phyloP scores from a whole-genome alignment of 345 rosid genomes.

The Adansonia digitata region DNA sequence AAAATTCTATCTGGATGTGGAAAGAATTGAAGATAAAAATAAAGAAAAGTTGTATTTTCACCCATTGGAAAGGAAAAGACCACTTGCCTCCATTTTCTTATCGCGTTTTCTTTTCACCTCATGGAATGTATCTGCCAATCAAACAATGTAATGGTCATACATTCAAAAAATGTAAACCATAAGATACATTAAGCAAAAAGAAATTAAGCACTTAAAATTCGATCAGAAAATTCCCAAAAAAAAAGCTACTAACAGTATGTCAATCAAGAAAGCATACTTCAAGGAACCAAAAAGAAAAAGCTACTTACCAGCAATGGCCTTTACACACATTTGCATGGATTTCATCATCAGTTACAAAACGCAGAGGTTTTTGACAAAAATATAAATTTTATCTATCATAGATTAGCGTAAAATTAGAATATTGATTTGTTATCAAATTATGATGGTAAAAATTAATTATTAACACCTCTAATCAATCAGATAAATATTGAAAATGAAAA shows the following conservation, averaged over 20 bases:
- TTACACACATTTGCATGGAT: background rate
- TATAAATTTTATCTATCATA: background rate
- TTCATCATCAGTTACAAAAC: background rate
- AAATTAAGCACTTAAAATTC: background rate
- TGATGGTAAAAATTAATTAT: background rate
- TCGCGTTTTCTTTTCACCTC: slow-evolving; percentile 73
- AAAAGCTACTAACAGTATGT: background rate
- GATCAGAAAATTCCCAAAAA: background rate
- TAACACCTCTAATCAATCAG: background rate
- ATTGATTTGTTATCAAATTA: background rate
- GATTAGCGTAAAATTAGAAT: background rate
- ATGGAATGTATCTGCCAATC: slow-evolving; percentile 78
- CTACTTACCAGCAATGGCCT: background rate
- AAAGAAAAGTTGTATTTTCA: background rate
- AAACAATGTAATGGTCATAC: background rate
- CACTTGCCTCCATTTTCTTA: slow-evolving; percentile 61
- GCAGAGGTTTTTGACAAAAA: background rate
- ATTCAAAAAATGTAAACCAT: background rate
- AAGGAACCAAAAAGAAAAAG: background rate
- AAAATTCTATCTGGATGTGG: background rate
- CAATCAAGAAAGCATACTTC: background rate
- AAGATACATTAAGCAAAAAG: background rate
- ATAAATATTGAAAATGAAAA: background rate
- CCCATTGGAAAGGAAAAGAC: slow-evolving; percentile 3
- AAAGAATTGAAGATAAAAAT: background rate